Evolutionary conservation across 345 rosid species (phyloP).

Genomic region (Brassica incana): DNA sequence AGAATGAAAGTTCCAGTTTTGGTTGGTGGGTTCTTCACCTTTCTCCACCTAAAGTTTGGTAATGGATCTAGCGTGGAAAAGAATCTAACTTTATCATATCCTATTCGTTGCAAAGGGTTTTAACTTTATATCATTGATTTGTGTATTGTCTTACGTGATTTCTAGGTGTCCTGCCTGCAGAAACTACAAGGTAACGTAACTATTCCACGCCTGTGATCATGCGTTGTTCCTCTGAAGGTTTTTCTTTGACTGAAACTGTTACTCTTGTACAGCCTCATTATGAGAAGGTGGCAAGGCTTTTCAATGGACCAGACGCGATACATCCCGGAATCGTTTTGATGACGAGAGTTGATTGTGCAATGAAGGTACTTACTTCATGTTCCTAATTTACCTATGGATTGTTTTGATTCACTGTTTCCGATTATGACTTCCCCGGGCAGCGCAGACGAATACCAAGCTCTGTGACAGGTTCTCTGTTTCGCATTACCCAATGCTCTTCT

Average conservation of each 20-base stretch:
- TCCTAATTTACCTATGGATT: not conserved
- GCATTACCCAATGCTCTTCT: slow-evolving; percentile 93
- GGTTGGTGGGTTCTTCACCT: slow-evolving; percentile 50
- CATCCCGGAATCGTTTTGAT: slow-evolving; percentile 89
- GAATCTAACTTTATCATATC: not conserved
- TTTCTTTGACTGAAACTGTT: slow-evolving; percentile 26
- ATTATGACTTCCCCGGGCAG: slow-evolving; percentile 59
- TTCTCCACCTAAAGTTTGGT: slow-evolving; percentile 23
- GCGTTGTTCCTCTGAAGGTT: too few species aligned
- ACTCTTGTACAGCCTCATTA: slow-evolving; percentile 74
- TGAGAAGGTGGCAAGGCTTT: slow-evolving; percentile 94
- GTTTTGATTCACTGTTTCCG: slow-evolving; percentile 18
- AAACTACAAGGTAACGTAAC: slow-evolving; percentile 80
- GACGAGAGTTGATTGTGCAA: slow-evolving; percentile 94
- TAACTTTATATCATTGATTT: not conserved
- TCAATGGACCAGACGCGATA: slow-evolving; percentile 88
- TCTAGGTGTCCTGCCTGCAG: slow-evolving; percentile 99
- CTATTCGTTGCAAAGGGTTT: not conserved
- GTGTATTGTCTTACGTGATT: slow-evolving; percentile 2
- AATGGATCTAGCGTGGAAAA: slow-evolving; percentile 30
- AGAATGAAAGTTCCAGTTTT: slow-evolving; percentile 19
- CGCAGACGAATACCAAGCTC: slow-evolving; percentile 82
- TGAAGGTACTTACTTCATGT: slow-evolving; percentile 52
- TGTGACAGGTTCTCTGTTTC: slow-evolving; percentile 81
- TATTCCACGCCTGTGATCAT: not conserved